These are phyloP conservation scores for Vicia faba DNA, from an alignment of 306 rosid species.

Conservation along the genomic window DNA sequence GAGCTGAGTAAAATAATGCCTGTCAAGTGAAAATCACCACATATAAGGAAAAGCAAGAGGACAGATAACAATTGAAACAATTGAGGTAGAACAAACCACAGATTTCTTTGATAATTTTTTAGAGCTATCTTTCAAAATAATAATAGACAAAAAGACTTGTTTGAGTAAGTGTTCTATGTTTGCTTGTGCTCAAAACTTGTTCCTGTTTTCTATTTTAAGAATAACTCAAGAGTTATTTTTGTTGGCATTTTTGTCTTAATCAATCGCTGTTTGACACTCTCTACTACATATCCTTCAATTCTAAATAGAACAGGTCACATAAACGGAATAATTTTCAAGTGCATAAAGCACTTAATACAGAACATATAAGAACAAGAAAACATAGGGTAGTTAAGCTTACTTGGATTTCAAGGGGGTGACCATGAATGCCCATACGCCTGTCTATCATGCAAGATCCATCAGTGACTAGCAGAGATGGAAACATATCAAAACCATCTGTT, in stretches of 20 bases:
- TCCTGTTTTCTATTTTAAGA: conserved; percentile 5
- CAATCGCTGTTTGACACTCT: background rate
- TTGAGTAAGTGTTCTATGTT: background rate
- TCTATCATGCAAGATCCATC: conserved; percentile 99
- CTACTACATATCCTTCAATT: background rate
- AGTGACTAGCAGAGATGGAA: conserved; percentile 90
- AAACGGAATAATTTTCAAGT: conserved; percentile 27
- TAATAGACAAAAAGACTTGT: background rate
- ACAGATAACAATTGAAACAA: conserved; percentile 22
- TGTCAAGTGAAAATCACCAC: conserved; percentile 44
- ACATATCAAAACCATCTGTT: conserved; percentile 98
- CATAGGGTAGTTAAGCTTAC: conserved; percentile 49
- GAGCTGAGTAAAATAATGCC: conserved; percentile 96
- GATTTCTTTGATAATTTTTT: background rate
- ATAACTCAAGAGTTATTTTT: background rate
- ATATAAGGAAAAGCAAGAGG: conserved; percentile 30
- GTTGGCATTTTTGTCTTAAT: background rate
- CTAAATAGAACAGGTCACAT: conserved; percentile 10
- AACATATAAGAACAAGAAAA: conserved; percentile 33
- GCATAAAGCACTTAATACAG: conserved; percentile 17
- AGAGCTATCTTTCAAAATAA: background rate
- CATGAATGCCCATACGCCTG: conserved; percentile 97
- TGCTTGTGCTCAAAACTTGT: conserved; percentile 1
- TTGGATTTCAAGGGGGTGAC: conserved; percentile 98
- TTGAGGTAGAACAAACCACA: conserved; percentile 2